Evolutionary conservation across 306 rosid species (phyloP).

Genomic region (Fragaria ananassa): DNA sequence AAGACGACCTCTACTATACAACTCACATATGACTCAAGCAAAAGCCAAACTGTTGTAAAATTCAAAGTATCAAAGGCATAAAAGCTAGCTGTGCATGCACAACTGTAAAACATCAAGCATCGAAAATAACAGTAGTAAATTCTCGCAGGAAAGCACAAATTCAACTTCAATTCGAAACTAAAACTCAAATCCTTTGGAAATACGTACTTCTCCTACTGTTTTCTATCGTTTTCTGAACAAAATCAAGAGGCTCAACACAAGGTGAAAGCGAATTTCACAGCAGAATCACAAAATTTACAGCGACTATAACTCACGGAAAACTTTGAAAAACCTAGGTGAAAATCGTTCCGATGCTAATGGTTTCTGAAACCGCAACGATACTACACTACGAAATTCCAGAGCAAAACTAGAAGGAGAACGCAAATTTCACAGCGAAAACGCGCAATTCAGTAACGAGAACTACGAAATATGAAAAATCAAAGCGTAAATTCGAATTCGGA

Average conservation of each 20-base stretch:
- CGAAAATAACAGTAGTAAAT: neutral
- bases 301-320: neutral
- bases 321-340: neutral
- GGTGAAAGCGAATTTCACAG: neutral
- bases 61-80: neutral
- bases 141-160: neutral
- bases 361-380: neutral
- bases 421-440: neutral
- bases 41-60: neutral
- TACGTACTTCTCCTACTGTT: neutral
- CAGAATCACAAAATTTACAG: neutral
- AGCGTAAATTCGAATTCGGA: neutral
- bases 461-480: neutral
- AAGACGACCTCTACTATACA: neutral
- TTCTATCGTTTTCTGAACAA: neutral
- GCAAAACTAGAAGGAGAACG: neutral
- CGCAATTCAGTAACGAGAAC: neutral
- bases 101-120: neutral
- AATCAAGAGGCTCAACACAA: neutral
- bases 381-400: neutral
- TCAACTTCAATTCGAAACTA: neutral
- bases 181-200: neutral
- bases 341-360: neutral
- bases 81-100: neutral
- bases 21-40: neutral